Conservation (phyloP, 2,329 filamentous ascomycete genomes). For the Aspergillus sp. region DNA sequence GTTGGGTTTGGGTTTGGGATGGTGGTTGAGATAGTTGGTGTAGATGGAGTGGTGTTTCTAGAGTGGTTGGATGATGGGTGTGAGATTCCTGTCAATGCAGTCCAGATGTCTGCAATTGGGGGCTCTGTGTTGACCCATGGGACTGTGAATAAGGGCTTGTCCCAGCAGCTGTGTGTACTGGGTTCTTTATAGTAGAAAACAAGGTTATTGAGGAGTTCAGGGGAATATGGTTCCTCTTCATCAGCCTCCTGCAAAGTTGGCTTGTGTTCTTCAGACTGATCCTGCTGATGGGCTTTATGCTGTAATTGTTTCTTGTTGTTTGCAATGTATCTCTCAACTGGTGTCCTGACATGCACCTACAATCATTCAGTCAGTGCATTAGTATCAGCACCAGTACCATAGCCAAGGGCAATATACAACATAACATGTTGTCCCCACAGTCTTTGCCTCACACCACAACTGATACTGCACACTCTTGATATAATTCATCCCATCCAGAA, state of each 20-base stretch:
- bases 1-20: constrained; percentile 6
- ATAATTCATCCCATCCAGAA: constrained; percentile 59
- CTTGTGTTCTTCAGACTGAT: too few relatives aligned
- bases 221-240: constrained; percentile 42
- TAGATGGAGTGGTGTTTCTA: constrained; percentile 11
- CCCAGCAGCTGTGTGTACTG: constrained; percentile 58
- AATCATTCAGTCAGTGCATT: too few relatives aligned
- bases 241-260: too few relatives aligned
- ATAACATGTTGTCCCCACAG: constrained; percentile 52
- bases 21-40: constrained; percentile 13
- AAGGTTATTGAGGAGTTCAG: constrained; percentile 54
- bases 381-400: not conserved
- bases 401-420: constrained; percentile 40
- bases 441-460: constrained; percentile 60
- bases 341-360: constrained; percentile 52
- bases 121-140: constrained; percentile 49
- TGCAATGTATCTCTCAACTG: constrained; percentile 46
- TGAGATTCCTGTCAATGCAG: constrained; percentile 41
- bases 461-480: constrained; percentile 63
- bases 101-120: constrained; percentile 54
- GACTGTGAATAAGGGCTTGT: constrained; percentile 57
- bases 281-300: constrained; percentile 7
- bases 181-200: constrained; percentile 60
- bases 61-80: constrained; percentile 19
- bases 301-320: constrained; percentile 41